Evolutionary conservation across 2,329 filamentous ascomycete genomes (phyloP), one percentile per base, ranked within the genome.

Genomic region (Colletotrichum tofieldiae): DNA sequence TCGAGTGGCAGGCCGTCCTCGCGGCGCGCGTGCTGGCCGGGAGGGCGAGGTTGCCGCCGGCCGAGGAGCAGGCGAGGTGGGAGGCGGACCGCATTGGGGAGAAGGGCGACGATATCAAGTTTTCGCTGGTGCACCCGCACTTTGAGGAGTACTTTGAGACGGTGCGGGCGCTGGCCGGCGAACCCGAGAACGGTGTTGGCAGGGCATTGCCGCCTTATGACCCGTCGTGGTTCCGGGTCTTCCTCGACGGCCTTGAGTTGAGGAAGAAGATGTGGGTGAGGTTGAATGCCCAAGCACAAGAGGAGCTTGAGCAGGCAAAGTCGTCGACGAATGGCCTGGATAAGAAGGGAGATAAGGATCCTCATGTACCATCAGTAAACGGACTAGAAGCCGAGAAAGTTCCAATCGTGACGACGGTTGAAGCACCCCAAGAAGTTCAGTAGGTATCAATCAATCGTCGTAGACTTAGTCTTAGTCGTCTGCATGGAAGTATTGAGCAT

Each of bases 1-100:
- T 92, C 67, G 91, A 93, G 80, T 92, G 89, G 89, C 91, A 93
- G 76, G 90, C 90, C 8, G 90, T 92, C 0, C 84, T 89, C 1
- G 89, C 87, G 0, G 90, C 91, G 1, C 83, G 90, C 0, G 79
- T 91, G 2, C 82, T 92, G 0, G 86, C 90, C 0, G 89, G 89
- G 0, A 83, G 88, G 1, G 86, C 85, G 0, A 80, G 75, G 0
- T 79, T 92, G 1, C 91, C 91, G 0, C 74, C 85, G 0, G 29
- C 81, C 0, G 80, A 82, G 16, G 87, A 87, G 66, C 88, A 89
- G 82, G 76, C 81, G 43, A 78, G 76, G 26, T 93, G 91, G 91
- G 91, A 93, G 75, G 76, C 77, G 2, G 86, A 90, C 2, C 82
- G 90, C 0, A 86, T 92, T 14, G 80, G 80, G 26, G 76, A 78